Evolutionary conservation across 2,329 filamentous ascomycete species (phyloP).

Genomic region (Cladosporium colombiae): DNA sequence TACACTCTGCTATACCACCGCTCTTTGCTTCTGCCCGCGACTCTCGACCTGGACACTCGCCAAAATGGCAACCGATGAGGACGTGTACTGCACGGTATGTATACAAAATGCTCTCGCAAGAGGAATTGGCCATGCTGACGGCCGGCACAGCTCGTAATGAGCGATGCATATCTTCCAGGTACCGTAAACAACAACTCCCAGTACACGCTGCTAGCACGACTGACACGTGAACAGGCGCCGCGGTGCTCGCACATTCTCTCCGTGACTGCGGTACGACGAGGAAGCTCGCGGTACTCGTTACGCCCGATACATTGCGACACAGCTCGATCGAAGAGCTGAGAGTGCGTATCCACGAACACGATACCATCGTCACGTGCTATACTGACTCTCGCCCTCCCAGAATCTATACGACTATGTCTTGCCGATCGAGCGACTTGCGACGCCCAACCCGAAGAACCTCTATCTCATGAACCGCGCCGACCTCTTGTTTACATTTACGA

Average conservation of each 20-base stretch:
- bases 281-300: constrained; percentile 82
- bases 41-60: background rate
- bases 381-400: constrained; percentile 47
- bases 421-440: constrained; percentile 77
- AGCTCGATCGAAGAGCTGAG: constrained; percentile 77
- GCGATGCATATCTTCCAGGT: constrained; percentile 92
- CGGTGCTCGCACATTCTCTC: constrained; percentile 91
- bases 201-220: constrained; percentile 26
- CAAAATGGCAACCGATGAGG: constrained; percentile 44
- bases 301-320: constrained; percentile 72
- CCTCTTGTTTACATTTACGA: constrained; percentile 90
- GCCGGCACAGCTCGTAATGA: constrained; percentile 74
- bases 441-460: constrained; percentile 76
- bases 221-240: constrained; percentile 65
- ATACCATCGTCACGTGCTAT: background rate
- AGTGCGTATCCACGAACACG: constrained; percentile 47
- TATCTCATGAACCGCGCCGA: constrained; percentile 90
- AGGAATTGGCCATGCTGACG: constrained; percentile 17
- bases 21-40: background rate
- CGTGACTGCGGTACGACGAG: constrained; percentile 85
- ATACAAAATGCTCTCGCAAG: background rate
- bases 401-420: constrained; percentile 85
- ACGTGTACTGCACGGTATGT: constrained; percentile 67
- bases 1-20: constrained; percentile 4
- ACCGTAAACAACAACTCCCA: constrained; percentile 31